These are phyloP conservation scores for Vaccinium myrtillus DNA, from an alignment of 148 eudicot genomes.

Conservation along the genomic window DNA sequence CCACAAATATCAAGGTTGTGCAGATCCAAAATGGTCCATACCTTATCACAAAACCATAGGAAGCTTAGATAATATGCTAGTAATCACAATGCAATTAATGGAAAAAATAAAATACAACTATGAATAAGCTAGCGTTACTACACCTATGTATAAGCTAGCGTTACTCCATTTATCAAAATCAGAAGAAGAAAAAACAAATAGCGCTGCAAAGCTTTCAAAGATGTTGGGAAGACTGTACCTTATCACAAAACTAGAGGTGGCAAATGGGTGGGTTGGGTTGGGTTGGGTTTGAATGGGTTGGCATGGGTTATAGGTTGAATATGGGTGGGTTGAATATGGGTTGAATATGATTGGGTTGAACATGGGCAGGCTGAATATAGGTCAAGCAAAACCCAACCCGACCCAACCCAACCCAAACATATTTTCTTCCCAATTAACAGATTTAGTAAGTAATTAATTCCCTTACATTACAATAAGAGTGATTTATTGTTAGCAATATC, in stretches of 20 bases:
- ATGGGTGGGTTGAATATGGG: too few relatives aligned
- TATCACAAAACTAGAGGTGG: slow-evolving; percentile 24
- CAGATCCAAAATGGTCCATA: slow-evolving; percentile 99
- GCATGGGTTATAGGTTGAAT: too few relatives aligned
- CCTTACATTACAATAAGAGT: too few relatives aligned
- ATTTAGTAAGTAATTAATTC: too few relatives aligned
- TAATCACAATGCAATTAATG: not conserved
- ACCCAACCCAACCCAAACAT: too few relatives aligned
- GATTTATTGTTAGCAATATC: too few relatives aligned
- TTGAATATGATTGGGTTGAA: too few relatives aligned
- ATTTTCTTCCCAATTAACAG: too few relatives aligned
- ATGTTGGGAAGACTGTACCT: slow-evolving; percentile 26
- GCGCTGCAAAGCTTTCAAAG: not conserved
- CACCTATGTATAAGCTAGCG: not conserved
- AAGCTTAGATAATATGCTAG: not conserved
- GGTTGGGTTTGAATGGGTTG: too few relatives aligned
- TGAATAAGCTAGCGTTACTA: not conserved
- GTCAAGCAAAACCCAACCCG: too few relatives aligned
- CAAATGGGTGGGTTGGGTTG: too few relatives aligned
- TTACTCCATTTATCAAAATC: not conserved
- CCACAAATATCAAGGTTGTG: slow-evolving; percentile 89
- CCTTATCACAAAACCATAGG: slow-evolving; percentile 36
- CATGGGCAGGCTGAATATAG: too few relatives aligned
- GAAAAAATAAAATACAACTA: not conserved
- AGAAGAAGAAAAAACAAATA: not conserved